Evolutionary conservation across 768 basidiomycete genomes (phyloP).

Genomic region (Solioccasus polychromus): DNA sequence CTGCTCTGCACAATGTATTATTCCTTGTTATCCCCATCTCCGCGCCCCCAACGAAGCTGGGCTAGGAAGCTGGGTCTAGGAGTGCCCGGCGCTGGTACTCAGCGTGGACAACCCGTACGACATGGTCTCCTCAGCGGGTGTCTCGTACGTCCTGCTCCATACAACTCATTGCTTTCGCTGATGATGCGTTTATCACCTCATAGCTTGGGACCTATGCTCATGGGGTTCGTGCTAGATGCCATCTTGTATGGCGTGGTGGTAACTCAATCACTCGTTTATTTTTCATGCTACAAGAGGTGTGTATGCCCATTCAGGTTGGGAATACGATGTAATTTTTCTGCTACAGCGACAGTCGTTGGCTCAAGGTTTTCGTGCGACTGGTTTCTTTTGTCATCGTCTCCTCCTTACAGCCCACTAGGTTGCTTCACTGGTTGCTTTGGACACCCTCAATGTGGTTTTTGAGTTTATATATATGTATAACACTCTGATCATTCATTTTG

Average conservation of each 20-base stretch:
- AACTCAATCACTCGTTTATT: slow-evolving; percentile 33
- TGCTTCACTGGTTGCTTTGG: slow-evolving; percentile 17
- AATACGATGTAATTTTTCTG: not conserved
- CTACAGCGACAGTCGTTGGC: slow-evolving; percentile 19
- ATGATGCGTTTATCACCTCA: not conserved
- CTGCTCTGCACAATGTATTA: not conserved
- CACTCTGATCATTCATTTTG: slow-evolving; percentile 25
- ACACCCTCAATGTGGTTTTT: slow-evolving; percentile 23
- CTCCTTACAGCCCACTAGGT: slow-evolving; percentile 12
- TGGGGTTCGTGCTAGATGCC: slow-evolving; percentile 34
- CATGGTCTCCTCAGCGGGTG: slow-evolving; percentile 21
- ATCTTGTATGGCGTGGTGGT: slow-evolving; percentile 35
- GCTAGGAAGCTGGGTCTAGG: no score
- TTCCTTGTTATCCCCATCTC: slow-evolving; percentile 6
- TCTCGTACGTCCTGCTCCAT: slow-evolving; percentile 24
- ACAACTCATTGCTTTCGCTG: no score
- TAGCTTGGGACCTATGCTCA: slow-evolving; percentile 36
- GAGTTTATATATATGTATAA: slow-evolving; percentile 26
- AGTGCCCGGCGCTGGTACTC: slow-evolving; percentile 2
- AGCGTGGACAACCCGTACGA: slow-evolving; percentile 8
- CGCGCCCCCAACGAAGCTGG: no score
- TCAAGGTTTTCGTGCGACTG: slow-evolving; percentile 22
- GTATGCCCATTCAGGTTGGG: slow-evolving; percentile 6
- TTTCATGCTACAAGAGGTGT: slow-evolving; percentile 27
- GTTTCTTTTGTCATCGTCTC: not conserved